Conservation (phyloP, 768 basidiomycete species). For the Lepiota brunneoincarnata region DNA sequence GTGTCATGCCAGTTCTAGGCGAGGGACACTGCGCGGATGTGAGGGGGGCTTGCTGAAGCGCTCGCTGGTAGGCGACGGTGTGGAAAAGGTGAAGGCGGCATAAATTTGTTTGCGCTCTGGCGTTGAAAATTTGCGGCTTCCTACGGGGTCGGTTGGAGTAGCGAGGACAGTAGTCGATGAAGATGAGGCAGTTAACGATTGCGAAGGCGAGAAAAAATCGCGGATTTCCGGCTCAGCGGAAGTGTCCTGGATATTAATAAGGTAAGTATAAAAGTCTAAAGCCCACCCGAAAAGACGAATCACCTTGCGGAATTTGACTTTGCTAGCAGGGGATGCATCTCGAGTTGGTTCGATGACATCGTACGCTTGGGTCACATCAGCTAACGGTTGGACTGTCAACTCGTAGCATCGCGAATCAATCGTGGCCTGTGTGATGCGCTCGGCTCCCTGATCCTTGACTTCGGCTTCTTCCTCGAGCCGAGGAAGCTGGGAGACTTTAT, state of each 20-base stretch:
- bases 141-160: slow-evolving; percentile 23
- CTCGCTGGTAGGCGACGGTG: slow-evolving; percentile 61
- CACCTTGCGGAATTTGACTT: slow-evolving; percentile 34
- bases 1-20: slow-evolving; percentile 11
- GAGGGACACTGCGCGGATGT: slow-evolving; percentile 29
- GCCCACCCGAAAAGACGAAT: slow-evolving; percentile 12
- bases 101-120: slow-evolving; percentile 74
- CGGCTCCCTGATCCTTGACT: slow-evolving; percentile 27
- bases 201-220: slow-evolving; percentile 47
- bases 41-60: slow-evolving; percentile 44
- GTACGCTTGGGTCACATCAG: slow-evolving; percentile 73
- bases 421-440: slow-evolving; percentile 43
- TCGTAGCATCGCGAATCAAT: slow-evolving; percentile 80
- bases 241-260: slow-evolving; percentile 36
- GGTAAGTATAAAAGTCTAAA: slow-evolving; percentile 12
- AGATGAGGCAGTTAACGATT: slow-evolving; percentile 27
- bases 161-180: slow-evolving; percentile 21
- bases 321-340: slow-evolving; percentile 18
- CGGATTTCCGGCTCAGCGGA: slow-evolving; percentile 57
- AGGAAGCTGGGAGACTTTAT: slow-evolving; percentile 21
- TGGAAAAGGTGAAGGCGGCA: slow-evolving; percentile 75
- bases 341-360: slow-evolving; percentile 28
- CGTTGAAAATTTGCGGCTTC: slow-evolving; percentile 53
- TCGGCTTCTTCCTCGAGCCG: slow-evolving; percentile 46
- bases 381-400: slow-evolving; percentile 73